phyloP scores from a whole-genome alignment of 805 yeast genomes.

The Barnettozyma siamensis region DNA sequence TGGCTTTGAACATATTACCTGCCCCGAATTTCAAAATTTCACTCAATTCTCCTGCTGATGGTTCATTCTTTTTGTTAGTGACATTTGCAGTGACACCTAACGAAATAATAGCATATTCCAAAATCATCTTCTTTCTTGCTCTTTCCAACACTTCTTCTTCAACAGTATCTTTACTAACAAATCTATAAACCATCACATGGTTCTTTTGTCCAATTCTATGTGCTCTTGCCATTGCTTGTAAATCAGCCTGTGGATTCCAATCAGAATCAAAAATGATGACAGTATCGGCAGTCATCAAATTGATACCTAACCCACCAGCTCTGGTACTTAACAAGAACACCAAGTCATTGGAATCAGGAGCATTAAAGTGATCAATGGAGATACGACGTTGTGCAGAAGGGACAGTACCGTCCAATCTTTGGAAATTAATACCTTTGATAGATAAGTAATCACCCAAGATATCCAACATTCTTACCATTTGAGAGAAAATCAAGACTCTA shows the following conservation, averaged over 20 bases:
- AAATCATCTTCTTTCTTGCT: constrained; percentile 96
- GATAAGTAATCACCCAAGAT: constrained; percentile 89
- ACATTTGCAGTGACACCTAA: constrained; percentile 83
- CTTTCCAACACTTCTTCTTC: constrained; percentile 97
- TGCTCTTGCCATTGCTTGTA: constrained; percentile 99
- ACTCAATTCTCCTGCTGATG: constrained; percentile 76
- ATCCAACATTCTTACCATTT: constrained; percentile 96
- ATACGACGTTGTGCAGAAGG: constrained; percentile 91
- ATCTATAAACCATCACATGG: constrained; percentile 94
- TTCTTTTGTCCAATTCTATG: constrained; percentile 99
- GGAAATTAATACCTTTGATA: constrained; percentile 83
- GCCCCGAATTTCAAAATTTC: constrained; percentile 98
- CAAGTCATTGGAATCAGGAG: constrained; percentile 88
- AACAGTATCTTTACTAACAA: constrained; percentile 96
- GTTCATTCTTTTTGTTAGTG: constrained; percentile 53
- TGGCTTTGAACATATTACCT: constrained; percentile 95
- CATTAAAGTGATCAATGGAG: constrained; percentile 94
- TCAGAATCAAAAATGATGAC: constrained; percentile 97
- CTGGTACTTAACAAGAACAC: constrained; percentile 87
- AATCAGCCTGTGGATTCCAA: constrained; percentile 99
- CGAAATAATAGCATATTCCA: constrained; percentile 95
- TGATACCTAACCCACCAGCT: constrained; percentile 99
- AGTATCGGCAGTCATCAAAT: constrained; percentile 98
- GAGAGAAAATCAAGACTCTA: constrained; percentile 89
- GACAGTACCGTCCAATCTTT: constrained; percentile 93